These are phyloP conservation scores for Gloeopeniophorella convolvens DNA, from an alignment of 768 basidiomycete species.

Conservation along the genomic window DNA sequence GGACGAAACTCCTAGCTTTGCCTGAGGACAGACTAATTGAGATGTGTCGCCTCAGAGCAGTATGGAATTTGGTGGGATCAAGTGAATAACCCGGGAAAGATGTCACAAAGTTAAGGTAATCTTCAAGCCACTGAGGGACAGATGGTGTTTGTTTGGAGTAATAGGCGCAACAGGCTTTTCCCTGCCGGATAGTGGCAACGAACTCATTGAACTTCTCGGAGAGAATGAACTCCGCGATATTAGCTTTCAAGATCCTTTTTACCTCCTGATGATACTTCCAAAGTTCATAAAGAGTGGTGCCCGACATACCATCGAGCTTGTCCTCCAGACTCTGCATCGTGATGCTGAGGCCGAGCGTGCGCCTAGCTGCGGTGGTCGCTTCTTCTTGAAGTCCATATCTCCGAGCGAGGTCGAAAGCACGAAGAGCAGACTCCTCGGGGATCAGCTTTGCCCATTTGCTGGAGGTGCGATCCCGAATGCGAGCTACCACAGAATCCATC, in stretches of 20 bases:
- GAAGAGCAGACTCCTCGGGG: background rate
- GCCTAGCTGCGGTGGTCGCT: background rate
- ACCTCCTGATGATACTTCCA: constrained; percentile 8
- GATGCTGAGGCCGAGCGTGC: background rate
- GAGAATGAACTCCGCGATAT: background rate
- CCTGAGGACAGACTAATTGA: too few relatives aligned
- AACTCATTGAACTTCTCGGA: too few relatives aligned
- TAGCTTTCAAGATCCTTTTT: background rate
- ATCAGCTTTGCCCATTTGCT: constrained; percentile 4
- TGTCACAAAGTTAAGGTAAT: background rate
- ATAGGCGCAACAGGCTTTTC: too few relatives aligned
- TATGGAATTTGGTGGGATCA: constrained; percentile 3
- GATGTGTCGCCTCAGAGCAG: constrained; percentile 1
- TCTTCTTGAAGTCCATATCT: constrained; percentile 6
- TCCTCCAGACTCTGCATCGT: constrained; percentile 1
- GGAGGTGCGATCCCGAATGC: background rate
- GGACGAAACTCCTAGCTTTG: too few relatives aligned
- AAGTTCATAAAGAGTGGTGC: constrained; percentile 4
- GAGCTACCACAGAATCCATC: background rate
- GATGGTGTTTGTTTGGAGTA: too few relatives aligned
- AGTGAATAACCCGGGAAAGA: background rate
- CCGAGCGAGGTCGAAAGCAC: constrained; percentile 1
- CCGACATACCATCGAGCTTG: background rate
- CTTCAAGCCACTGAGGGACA: constrained; percentile 2
- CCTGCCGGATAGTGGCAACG: too few relatives aligned